Percentiles rank a stretch among this genome's conserved stretches.
These are phyloP conservation scores for Dalbergia cultrata DNA, from an alignment of 306 rosid species.

Conservation along the genomic window DNA sequence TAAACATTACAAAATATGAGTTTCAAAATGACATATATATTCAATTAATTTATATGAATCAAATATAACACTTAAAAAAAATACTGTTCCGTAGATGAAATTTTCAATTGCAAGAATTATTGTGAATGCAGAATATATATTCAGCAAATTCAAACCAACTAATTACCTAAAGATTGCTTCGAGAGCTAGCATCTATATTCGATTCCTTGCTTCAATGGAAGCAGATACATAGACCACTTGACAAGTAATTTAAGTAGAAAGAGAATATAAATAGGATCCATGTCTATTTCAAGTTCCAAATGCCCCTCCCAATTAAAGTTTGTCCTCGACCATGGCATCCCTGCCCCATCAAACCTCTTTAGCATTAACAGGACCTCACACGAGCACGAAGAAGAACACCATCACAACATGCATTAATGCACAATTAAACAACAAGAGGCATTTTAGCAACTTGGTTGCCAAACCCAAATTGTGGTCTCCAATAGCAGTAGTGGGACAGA, in stretches of 20 bases:
- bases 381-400: background rate
- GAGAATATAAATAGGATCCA: background rate
- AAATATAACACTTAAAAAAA: no score
- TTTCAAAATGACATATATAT: no score
- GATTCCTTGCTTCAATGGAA: background rate
- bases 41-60: no score
- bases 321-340: conserved; percentile 50
- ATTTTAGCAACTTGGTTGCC: conserved; percentile 2
- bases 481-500: background rate
- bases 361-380: conserved; percentile 24
- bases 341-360: conserved; percentile 33
- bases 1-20: no score
- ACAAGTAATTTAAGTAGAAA: background rate
- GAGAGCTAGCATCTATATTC: background rate
- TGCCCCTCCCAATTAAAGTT: background rate
- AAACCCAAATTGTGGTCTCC: conserved; percentile 23
- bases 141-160: background rate
- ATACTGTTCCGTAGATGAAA: background rate
- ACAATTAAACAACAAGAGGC: conserved; percentile 24
- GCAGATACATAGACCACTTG: background rate
- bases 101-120: background rate
- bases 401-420: conserved; percentile 27
- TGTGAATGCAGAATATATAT: background rate
- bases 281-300: background rate
- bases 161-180: background rate